Base-by-base conservation (phyloP, 2,329 filamentous ascomycete species). In the Talaromyces piceae region DNA sequence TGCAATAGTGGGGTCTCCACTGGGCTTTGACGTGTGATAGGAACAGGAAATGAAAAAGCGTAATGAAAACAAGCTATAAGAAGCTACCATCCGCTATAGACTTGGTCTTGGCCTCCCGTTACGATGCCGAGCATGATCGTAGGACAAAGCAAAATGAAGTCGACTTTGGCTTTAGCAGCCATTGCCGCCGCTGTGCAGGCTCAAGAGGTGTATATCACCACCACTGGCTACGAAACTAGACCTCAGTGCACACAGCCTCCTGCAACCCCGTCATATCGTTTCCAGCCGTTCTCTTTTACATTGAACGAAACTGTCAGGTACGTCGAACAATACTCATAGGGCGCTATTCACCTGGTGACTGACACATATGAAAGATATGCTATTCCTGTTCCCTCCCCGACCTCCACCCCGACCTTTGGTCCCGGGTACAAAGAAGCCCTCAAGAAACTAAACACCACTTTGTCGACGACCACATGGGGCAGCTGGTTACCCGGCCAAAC, bases 401-500 rank as follows among this genome's bases (percentile, higher is more conserved):
- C 63, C 0, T 60, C 62, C 2, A 65, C 63, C 1, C 47, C 41
- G 18, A 66, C 55, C 8, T 67, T 64, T 47, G 65, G 54, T n/a
- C 57, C 63, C 7, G 52, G 56, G 6, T 63, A 62, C 44, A 53
- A 59, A 2, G 59, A 62, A 5, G 62, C 59, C 5, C 51, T 57
- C 7, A 61, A 60, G 23, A 51, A 57, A 28, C 50, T 68, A 3
- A 58, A 58, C 4, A 54, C 60, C 3, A 57, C 47, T 1, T 53
- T 60, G 13, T 59, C 58, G 2, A 66, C 63, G 1, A 61, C 63
- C 9, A 66, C 61, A 2, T 68, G 66, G 66, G 65, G 65, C 2
- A 64, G 52, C n/a, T 67, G 64, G 64, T 39, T 65, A 30, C 65
- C 64, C n/a, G 59, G 54, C 9, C 49, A 62, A 13, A 66, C 64